phyloP scores from a whole-genome alignment of 2,329 filamentous ascomycete species.

The Sphaerulina musiva region DNA sequence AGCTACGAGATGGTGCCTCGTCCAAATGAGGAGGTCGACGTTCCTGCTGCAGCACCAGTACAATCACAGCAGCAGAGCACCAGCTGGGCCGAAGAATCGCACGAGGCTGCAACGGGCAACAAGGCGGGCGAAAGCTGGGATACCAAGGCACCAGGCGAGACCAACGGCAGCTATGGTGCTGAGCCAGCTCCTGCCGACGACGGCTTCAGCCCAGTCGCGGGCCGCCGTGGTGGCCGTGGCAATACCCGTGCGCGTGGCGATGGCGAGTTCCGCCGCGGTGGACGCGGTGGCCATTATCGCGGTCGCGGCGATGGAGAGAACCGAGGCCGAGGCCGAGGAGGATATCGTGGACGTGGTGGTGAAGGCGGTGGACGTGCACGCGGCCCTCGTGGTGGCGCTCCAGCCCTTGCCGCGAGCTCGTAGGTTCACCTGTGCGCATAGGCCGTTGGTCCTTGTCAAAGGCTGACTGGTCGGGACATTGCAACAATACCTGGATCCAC shows the following conservation, averaged over 20 bases:
- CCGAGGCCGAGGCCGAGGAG: conserved; percentile 35
- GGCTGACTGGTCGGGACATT: not conserved
- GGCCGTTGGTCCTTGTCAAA: not conserved
- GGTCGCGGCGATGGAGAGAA: conserved; percentile 34
- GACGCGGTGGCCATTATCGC: conserved; percentile 20
- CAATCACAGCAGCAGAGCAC: conserved; percentile 50
- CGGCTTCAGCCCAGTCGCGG: conserved; percentile 62
- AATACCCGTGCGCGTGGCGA: conserved; percentile 37
- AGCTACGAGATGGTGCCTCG: conserved; percentile 71
- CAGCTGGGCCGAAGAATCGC: conserved; percentile 73
- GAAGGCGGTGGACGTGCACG: conserved; percentile 25
- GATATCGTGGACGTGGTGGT: conserved; percentile 39
- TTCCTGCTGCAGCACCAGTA: conserved; percentile 51
- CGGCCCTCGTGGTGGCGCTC: conserved; percentile 22
- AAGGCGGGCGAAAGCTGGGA: conserved; percentile 31
- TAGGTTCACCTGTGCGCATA: conserved; percentile 13
- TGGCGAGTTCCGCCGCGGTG: conserved; percentile 29
- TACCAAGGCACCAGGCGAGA: conserved; percentile 38
- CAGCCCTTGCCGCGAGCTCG: conserved; percentile 15
- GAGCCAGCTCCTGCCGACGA: conserved; percentile 44
- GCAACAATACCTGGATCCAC: not conserved
- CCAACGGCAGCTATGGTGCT: conserved; percentile 17
- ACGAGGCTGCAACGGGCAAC: conserved; percentile 27
- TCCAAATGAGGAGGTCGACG: conserved; percentile 68
- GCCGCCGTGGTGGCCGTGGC: conserved; percentile 33